Evolutionary conservation across 305 asterid genomes (phyloP), one percentile per base, ranked within the genome.

Genomic region (Solanum hybrid): DNA sequence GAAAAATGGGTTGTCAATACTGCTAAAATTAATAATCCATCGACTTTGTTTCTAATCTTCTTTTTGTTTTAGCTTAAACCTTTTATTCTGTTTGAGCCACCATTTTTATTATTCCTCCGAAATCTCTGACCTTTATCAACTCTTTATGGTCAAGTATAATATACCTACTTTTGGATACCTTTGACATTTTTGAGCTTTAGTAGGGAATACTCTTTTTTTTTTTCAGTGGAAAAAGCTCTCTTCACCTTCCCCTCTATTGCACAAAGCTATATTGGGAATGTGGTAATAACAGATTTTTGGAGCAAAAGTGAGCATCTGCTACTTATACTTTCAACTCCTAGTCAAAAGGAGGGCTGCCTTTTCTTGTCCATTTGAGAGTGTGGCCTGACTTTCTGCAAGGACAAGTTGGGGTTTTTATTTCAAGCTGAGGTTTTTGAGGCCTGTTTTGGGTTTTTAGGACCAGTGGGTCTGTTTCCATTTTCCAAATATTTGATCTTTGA

Each of bases 281-380:
- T 90, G 91, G 92, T 88, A 88, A 91, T 89, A 79, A 36, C 89
- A 88, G 88, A 87, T 79, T 87, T 91, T 89, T 20, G 91, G 60
- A 86, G 29, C 90, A 46, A 82, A 87, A 88, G 87, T 56, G 93
- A 89, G 92, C 91, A 90, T 35, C 64, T 81, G 16, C 36, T 35
- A 77, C 10, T 7, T 72, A 36, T 37, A 6, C 82, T 85, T 24
- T 40, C 36, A 82, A 73, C 37, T 89, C 38, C 46, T 88, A 92
- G 96, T 92, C 96, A 93, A 94, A 94, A 92, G 95, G 91, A 92
- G 95, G 90, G 92, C 26, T 85, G 86, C 81, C 89, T 90, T 92
- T 91, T 86, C 76, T 87, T 80, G 89, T 91, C 92, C 91, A 27
- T 84, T 79, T 46, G 87, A 46, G 38, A 40, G 27, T 81, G 71